Base-by-base conservation (phyloP, 371 early-diverging fungal species). In the Catenaria anguillulae region DNA sequence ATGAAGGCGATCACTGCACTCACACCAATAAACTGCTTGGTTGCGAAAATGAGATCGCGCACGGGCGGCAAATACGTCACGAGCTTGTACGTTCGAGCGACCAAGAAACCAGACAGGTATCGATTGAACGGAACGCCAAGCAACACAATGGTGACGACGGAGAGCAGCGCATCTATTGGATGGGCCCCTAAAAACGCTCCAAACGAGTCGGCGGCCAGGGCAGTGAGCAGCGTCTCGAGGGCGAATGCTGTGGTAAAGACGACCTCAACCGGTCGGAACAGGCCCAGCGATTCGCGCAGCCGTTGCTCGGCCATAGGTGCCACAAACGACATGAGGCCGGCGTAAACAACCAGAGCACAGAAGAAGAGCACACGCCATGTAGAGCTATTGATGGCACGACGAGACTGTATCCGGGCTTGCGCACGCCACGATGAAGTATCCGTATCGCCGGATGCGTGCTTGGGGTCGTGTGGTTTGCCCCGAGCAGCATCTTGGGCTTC, bases 91-190 rank as follows among this genome's bases (percentile, higher is more conserved):
- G 76, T 73, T 55, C 85, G 73, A 12, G 80, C 48, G 0, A 83
- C 75, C 60, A 80, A 83, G 63, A 85, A 85, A 3, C 77, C 77
- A 4, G 82, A 77, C 33, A 85, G 68, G 68, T 81, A 85, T 10
- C 78, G 70, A 67, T 81, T 50, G 29, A 29, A 29, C 29, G 52
- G 52, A 8, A 50, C 29, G 34, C 79, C 73, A 55, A 76, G 77
- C 40, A 82, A 80, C 8, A 77, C 65, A 37, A 77, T 71, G 0
- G 83, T 81, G 1, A 77, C 59, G 21, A 77, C 35, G 2, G 79
- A 80, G 59, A 85, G 65, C 33, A 77, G 55, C 40, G 77, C 60
- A 63, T 85, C 84, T 1, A 15, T 21, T 15, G 52, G 29, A 31
- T 29, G 8, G 1, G 24, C 31, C 15, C 52, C 29, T 13, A 29